Percentiles rank a stretch among this genome's conserved stretches.
These are phyloP conservation scores for Veloporphyrellus conicus DNA, from an alignment of 1,284 basidiomycete genomes.

Conservation along the genomic window DNA sequence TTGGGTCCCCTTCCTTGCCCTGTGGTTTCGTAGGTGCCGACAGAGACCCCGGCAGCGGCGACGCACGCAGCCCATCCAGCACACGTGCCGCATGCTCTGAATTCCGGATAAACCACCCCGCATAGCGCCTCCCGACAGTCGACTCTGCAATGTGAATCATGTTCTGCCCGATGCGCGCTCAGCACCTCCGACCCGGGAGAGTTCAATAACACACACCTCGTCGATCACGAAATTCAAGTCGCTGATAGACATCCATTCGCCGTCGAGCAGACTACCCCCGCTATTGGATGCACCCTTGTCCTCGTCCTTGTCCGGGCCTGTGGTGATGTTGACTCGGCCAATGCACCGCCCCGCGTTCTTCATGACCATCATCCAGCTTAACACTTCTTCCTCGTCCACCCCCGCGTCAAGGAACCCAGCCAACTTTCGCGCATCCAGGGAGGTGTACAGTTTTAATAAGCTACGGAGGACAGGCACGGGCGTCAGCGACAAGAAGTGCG, in stretches of 20 bases:
- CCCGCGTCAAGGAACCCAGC: slow-evolving; percentile 79
- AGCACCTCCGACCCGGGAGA: neutral
- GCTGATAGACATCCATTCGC: slow-evolving; percentile 83
- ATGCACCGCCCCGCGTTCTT: slow-evolving; percentile 82
- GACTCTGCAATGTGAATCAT: slow-evolving; percentile 96
- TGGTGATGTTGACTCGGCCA: slow-evolving; percentile 41
- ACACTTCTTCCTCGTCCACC: slow-evolving; percentile 84
- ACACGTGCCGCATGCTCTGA: slow-evolving; percentile 86
- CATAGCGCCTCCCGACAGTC: slow-evolving; percentile 87
- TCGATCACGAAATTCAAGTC: slow-evolving; percentile 96
- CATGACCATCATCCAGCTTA: slow-evolving; percentile 96
- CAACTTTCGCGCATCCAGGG: slow-evolving; percentile 87
- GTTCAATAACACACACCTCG: slow-evolving; percentile 52
- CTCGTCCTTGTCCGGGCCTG: slow-evolving; percentile 26
- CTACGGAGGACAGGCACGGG: slow-evolving; percentile 84
- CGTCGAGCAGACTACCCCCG: slow-evolving; percentile 69
- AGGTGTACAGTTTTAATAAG: slow-evolving; percentile 94
- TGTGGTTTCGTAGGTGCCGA: slow-evolving; percentile 8
- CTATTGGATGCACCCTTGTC: slow-evolving; percentile 13
- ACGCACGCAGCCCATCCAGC: slow-evolving; percentile 69
- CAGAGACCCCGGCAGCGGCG: slow-evolving; percentile 53
- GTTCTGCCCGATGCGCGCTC: slow-evolving; percentile 49
- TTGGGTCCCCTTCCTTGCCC: slow-evolving; percentile 22
- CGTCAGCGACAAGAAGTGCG: slow-evolving; percentile 77
- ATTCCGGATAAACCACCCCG: slow-evolving; percentile 96